Base-by-base conservation (phyloP, 2,329 filamentous ascomycete species). In the Botrytis sinoallii region DNA sequence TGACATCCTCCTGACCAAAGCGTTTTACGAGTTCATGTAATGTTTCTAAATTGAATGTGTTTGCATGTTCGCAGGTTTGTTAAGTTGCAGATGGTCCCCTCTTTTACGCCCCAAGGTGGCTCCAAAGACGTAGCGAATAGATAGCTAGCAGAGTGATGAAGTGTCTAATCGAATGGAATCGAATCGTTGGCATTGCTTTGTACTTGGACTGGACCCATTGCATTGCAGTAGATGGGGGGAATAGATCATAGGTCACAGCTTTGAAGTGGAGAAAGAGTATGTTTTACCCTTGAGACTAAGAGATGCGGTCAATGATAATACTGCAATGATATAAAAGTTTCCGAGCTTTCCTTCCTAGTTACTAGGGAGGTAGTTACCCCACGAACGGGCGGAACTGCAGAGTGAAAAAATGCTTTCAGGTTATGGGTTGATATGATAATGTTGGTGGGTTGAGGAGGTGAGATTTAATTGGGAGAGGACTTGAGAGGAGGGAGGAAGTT, bases 1-100 rank as follows among this genome's bases (percentile, higher is more conserved):
- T 79, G 77, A 80, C 16, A 40, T 40, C 77, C 79, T 76, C 75
- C 77, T 74, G 73, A 57, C 35, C 22, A 29, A 76, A 76, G 67
- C 52, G 12, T 57, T 32, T 29, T 57, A 29, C 52, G 52, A 8
- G 52, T 67, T 55, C 35, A 55, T 67, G 8, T 67, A 10, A 67
- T 67, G 46, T 67, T n/a, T 67, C 32, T 40, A 38, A 18, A 20
- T 55, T 25, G 35, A 57, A 57, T 57, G 22, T 42, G 32, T 67
- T 40, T 40, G 32, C 40, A 29, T 52, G 63, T 32, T 64, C 18
- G n/a, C 40, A 44, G 38, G 46, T 48, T 29, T 46, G 32, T 35
- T 57, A 18, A n/a, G 18, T 70, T 42, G 38, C 14, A 44, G 14
- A 32, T 70, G 57, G 46, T 48, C 57, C 20, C 29, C 52, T 29